phyloP scores from a whole-genome alignment of 2,329 filamentous ascomycete species.

The Xylariaceae sp. region DNA sequence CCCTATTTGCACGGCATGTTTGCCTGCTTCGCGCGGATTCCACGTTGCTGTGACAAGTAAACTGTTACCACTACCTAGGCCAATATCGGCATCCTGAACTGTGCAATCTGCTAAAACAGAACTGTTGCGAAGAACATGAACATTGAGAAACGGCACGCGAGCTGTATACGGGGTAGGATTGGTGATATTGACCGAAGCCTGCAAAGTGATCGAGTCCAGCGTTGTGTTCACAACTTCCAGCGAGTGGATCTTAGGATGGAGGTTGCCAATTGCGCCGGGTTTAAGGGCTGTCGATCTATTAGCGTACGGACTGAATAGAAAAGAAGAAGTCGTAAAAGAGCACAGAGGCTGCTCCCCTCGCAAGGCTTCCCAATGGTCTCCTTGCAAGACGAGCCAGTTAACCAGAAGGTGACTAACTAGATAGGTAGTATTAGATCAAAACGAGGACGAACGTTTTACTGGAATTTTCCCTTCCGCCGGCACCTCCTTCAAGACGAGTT shows the following conservation, averaged over 20 bases:
- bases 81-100: slow-evolving; percentile 57
- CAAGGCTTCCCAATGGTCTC: slow-evolving; percentile 13
- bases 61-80: slow-evolving; percentile 65
- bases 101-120: slow-evolving; percentile 71
- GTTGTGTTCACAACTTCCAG: slow-evolving; percentile 70
- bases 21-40: slow-evolving; percentile 64
- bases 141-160: slow-evolving; percentile 70
- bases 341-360: slow-evolving; percentile 20
- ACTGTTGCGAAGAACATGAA: slow-evolving; percentile 69
- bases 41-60: slow-evolving; percentile 65
- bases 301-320: slow-evolving; percentile 26
- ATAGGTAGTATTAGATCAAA: slow-evolving; percentile 38
- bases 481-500: slow-evolving; percentile 74
- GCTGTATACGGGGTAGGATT: slow-evolving; percentile 89
- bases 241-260: slow-evolving; percentile 61
- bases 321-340: slow-evolving; percentile 16
- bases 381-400: slow-evolving; percentile 20
- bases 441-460: slow-evolving; percentile 80
- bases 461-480: slow-evolving; percentile 81
- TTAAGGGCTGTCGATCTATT: slow-evolving; percentile 50
- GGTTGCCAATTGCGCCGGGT: slow-evolving; percentile 43
- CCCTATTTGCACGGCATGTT: slow-evolving; percentile 56
- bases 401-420: slow-evolving; percentile 35
- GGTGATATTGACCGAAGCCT: slow-evolving; percentile 72
- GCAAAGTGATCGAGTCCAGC: slow-evolving; percentile 62